A percentile compares a stretch with the other conserved stretches of the same genome.
Conservation (phyloP, 768 basidiomycete species). For the Tricholoma matsutake region DNA sequence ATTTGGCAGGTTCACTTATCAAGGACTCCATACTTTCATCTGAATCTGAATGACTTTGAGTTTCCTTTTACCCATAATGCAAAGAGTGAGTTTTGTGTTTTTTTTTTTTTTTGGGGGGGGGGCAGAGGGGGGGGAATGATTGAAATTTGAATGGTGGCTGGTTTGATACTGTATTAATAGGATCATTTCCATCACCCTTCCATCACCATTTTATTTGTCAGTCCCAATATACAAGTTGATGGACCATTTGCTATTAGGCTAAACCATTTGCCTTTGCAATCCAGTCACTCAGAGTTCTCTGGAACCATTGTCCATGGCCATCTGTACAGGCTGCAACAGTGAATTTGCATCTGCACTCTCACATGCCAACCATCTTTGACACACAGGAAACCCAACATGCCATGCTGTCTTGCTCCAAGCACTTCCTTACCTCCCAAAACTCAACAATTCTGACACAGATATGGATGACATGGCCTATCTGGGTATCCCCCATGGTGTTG, state of each 20-base stretch:
- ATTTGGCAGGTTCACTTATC: no score
- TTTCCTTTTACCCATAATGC: no score
- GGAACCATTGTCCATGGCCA: background rate
- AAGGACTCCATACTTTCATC: no score
- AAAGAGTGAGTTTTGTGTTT: no score
- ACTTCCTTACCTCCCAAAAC: background rate
- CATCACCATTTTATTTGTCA: no score
- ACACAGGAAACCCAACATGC: background rate
- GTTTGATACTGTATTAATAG: no score
- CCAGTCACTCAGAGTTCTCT: background rate
- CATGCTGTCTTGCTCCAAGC: background rate
- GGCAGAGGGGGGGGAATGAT: no score
- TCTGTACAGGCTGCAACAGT: background rate
- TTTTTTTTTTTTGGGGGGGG: no score
- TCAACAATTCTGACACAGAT: slow-evolving; percentile 1
- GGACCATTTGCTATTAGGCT: background rate
- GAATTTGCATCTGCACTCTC: slow-evolving; percentile 1
- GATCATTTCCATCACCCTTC: no score
- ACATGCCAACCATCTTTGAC: background rate
- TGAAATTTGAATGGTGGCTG: no score
- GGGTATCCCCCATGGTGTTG: background rate
- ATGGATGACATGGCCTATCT: background rate
- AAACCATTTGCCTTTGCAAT: background rate
- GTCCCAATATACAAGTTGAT: no score
- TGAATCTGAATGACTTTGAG: no score